A percentile compares a stretch with the other conserved stretches of the same genome.
These are phyloP conservation scores for Podospora pseudocomata DNA, from an alignment of 495 filamentous ascomycete species.

Conservation along the genomic window DNA sequence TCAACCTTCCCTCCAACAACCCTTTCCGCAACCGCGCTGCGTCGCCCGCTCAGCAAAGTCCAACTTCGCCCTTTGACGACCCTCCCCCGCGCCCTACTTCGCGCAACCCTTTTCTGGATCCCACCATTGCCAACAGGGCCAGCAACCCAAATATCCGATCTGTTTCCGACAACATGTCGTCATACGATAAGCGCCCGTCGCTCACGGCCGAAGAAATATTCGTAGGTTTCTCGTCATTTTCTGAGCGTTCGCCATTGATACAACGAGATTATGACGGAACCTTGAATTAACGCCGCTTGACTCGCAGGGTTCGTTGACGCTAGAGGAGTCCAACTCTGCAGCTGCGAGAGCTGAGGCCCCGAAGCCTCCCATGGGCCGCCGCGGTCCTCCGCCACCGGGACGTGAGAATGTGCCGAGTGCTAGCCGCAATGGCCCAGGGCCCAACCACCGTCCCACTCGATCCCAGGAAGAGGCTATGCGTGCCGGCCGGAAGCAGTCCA, in stretches of 20 bases:
- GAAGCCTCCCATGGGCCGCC: constrained; percentile 38
- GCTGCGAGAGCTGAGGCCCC: constrained; percentile 34
- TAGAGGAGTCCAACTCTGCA: constrained; percentile 41
- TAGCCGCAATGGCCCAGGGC: constrained; percentile 38
- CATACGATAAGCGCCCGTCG: constrained; percentile 48
- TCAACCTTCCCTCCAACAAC: constrained; percentile 87
- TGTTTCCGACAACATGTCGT: constrained; percentile 54
- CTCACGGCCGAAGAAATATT: constrained; percentile 80
- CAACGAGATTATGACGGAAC: neutral
- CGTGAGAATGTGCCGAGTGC: constrained; percentile 52
- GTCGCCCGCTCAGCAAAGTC: constrained; percentile 56
- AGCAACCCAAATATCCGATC: constrained; percentile 40
- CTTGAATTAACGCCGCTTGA: neutral
- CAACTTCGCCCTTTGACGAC: constrained; percentile 51
- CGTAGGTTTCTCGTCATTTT: constrained; percentile 55
- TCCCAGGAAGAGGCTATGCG: constrained; percentile 60
- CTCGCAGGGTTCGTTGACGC: constrained; percentile 48
- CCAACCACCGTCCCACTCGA: constrained; percentile 55
- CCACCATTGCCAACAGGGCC: constrained; percentile 52
- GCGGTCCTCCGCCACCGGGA: constrained; percentile 38
- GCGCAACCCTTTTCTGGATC: constrained; percentile 89
- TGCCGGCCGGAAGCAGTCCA: constrained; percentile 40
- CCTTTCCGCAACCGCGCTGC: constrained; percentile 91
- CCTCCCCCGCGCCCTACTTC: constrained; percentile 69
- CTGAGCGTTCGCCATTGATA: neutral